These are phyloP conservation scores for Sporormia fimetaria DNA, from an alignment of 495 filamentous ascomycete genomes.

Conservation along the genomic window DNA sequence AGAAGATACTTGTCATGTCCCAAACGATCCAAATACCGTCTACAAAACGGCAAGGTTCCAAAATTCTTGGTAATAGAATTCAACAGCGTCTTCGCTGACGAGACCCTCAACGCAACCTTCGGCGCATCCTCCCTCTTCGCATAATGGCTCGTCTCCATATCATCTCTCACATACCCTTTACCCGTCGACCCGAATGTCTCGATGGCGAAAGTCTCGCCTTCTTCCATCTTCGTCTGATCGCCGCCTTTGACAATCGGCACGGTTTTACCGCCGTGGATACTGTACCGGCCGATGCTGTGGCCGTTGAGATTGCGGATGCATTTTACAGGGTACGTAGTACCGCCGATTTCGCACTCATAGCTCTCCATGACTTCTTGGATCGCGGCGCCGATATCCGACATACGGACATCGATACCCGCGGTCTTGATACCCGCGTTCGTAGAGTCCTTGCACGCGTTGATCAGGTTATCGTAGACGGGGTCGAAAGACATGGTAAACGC, in stretches of 20 bases:
- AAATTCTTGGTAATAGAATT: slow-evolving; percentile 55
- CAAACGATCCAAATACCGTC: slow-evolving; percentile 53
- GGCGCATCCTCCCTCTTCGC: slow-evolving; percentile 43
- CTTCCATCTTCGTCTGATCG: slow-evolving; percentile 54
- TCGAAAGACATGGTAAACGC: slow-evolving; percentile 55
- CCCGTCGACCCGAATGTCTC: slow-evolving; percentile 56
- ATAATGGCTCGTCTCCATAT: slow-evolving; percentile 44
- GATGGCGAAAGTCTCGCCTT: slow-evolving; percentile 53
- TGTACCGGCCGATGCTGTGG: slow-evolving; percentile 49
- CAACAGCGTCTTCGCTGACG: slow-evolving; percentile 46
- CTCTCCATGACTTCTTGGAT: slow-evolving; percentile 60
- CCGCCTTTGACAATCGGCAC: slow-evolving; percentile 50
- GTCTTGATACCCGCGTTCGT: slow-evolving; percentile 52
- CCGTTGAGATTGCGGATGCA: slow-evolving; percentile 47
- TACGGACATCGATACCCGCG: slow-evolving; percentile 51
- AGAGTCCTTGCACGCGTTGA: slow-evolving; percentile 50
- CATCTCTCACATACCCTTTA: slow-evolving; percentile 37
- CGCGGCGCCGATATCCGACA: slow-evolving; percentile 49
- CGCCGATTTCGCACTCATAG: slow-evolving; percentile 50
- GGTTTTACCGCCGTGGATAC: slow-evolving; percentile 50
- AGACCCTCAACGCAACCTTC: slow-evolving; percentile 40
- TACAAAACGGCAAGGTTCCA: slow-evolving; percentile 49
- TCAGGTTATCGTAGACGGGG: slow-evolving; percentile 48
- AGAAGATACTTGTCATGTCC: slow-evolving; percentile 50
- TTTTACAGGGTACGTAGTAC: slow-evolving; percentile 47